Percentiles rank a stretch among this genome's conserved stretches.
These are phyloP conservation scores for Coemansia sp. DNA, from an alignment of 192 early-diverging fungal genomes.

Conservation along the genomic window DNA sequence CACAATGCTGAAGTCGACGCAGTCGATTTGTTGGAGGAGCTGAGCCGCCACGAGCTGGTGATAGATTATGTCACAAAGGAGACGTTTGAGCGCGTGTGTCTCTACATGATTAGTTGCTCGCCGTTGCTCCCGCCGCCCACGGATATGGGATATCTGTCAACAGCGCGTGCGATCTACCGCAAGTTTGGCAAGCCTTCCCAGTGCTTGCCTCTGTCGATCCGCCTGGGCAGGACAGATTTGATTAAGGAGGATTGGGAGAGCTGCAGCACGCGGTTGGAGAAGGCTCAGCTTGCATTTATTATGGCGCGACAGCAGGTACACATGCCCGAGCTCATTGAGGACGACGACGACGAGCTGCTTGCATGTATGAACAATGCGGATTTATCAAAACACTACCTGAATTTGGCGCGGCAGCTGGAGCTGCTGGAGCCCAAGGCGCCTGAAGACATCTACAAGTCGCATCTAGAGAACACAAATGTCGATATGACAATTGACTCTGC, in stretches of 20 bases:
- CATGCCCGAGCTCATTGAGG: constrained; percentile 68
- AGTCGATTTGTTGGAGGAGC: constrained; percentile 89
- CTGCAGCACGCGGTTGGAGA: constrained; percentile 76
- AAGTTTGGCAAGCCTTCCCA: constrained; percentile 77
- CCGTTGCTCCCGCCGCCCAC: constrained; percentile 89
- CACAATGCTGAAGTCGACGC: constrained; percentile 99
- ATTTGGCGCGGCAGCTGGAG: constrained; percentile 88
- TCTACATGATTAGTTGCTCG: constrained; percentile 93
- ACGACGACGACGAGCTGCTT: constrained; percentile 77
- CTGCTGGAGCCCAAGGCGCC: constrained; percentile 94
- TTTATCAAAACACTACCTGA: constrained; percentile 83
- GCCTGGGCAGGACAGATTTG: constrained; percentile 75
- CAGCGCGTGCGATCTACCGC: constrained; percentile 89
- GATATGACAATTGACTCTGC: constrained; percentile 83
- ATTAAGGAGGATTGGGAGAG: constrained; percentile 85
- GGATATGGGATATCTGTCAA: constrained; percentile 77
- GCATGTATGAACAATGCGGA: constrained; percentile 89
- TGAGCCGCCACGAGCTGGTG: constrained; percentile 80
- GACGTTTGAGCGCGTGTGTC: constrained; percentile 89
- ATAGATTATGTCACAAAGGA: constrained; percentile 86
- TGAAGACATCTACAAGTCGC: constrained; percentile 98
- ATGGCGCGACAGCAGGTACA: constrained; percentile 85
- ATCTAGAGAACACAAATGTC: constrained; percentile 84
- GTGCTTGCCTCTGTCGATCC: constrained; percentile 82
- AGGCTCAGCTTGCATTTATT: constrained; percentile 96